Base-by-base conservation (phyloP, 305 asterid genomes). In the Solanum hybrid region DNA sequence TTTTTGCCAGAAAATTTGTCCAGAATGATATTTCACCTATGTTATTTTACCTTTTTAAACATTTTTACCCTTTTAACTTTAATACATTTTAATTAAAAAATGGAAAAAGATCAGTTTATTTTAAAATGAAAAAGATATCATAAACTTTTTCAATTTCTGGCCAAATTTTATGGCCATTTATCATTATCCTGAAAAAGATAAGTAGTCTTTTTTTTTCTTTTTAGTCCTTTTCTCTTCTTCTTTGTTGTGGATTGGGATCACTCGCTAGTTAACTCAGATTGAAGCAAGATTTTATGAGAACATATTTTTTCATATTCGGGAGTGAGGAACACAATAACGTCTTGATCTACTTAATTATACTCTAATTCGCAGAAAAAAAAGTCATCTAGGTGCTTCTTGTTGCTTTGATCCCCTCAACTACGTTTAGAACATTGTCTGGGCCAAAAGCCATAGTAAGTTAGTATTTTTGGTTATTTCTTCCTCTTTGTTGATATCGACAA, bases 101-200 rank as follows among this genome's bases (percentile, higher is more conserved):
- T 11, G 16, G 16, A 40, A 40, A 40, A 40, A 40, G 14, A 40
- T 40, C 16, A 40, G 16, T 11, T 40, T 40, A 40, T 40, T 40
- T 40, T 40, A 11, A 40, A 40, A 40, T 40, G 51, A 40, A 40
- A 40, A 40, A 11, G 5, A 40, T 40, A 40, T 40, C 51, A 40
- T 40, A 40, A 40, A 40, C 51, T 40, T 40, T 40, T 40, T 40
- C 5, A 40, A 40, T 40, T 40, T 40, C 51, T 40, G 2, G 51
- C 5, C 46, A 40, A 38, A 38, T 38, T 38, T 38, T 38, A 1
- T 40, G 46, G 14, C 1, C 51, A 40, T 40, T 40, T 40, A 40
- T 0, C 51, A 40, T 40, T 40, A 40, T 40, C 16, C 16, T 90
- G 86, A 88, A 91, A 92, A 88, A 31, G 78, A 86, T 78, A 79